A percentile compares a stretch with the other conserved stretches of the same genome.
Conservation (phyloP, 345 rosid genomes). For the Capsella bursapastoris region DNA sequence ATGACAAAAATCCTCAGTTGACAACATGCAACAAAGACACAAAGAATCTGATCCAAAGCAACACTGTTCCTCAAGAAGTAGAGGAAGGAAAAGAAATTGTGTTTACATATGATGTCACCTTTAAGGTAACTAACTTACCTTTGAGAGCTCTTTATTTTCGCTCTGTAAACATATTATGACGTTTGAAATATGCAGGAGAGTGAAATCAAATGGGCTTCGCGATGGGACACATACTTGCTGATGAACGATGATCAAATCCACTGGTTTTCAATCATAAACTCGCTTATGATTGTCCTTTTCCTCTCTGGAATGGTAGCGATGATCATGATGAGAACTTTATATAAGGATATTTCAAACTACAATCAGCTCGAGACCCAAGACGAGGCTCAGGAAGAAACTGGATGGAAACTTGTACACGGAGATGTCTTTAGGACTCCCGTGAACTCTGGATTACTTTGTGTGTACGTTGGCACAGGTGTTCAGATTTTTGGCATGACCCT, state of each 20-base stretch:
- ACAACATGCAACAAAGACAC: constrained; percentile 91
- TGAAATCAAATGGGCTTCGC: constrained; percentile 97
- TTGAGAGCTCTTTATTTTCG: not conserved
- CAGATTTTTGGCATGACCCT: constrained; percentile 90
- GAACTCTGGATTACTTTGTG: constrained; percentile 84
- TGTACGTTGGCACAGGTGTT: constrained; percentile 89
- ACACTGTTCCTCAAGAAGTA: constrained; percentile 85
- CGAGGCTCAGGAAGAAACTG: constrained; percentile 95
- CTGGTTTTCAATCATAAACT: constrained; percentile 97
- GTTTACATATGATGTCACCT: constrained; percentile 88
- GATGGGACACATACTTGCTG: constrained; percentile 95
- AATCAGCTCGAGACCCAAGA: constrained; percentile 98
- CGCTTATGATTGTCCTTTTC: constrained; percentile 92
- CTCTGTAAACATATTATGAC: not conserved
- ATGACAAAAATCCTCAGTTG: constrained; percentile 75
- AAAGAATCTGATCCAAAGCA: constrained; percentile 79
- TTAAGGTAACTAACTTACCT: constrained; percentile 57
- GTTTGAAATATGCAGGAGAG: constrained; percentile 61
- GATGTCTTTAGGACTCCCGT: constrained; percentile 86
- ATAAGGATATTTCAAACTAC: constrained; percentile 90
- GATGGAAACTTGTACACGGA: constrained; percentile 97
- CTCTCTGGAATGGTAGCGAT: constrained; percentile 98
- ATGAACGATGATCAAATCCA: constrained; percentile 98
- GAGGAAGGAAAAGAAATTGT: constrained; percentile 70
- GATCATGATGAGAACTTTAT: constrained; percentile 97